phyloP scores from a whole-genome alignment of 768 basidiomycete genomes.

The Clathrus columnatus region DNA sequence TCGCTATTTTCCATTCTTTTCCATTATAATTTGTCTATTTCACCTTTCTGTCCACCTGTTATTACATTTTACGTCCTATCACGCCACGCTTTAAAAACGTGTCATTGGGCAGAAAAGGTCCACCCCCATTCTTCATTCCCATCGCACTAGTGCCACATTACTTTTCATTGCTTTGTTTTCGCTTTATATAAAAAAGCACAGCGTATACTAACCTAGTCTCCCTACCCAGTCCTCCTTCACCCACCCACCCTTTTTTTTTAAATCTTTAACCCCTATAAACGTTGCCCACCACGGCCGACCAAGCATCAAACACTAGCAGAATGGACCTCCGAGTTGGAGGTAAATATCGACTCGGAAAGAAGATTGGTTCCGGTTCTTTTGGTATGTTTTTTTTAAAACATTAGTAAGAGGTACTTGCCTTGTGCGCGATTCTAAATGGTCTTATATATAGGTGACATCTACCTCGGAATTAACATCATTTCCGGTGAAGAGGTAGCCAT shows the following conservation, averaged over 20 bases:
- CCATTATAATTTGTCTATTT: not conserved
- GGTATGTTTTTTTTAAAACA: slow-evolving; percentile 43
- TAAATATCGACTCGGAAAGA: slow-evolving; percentile 97
- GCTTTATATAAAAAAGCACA: not conserved
- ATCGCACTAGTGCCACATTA: not conserved
- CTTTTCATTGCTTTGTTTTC: not conserved
- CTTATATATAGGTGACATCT: slow-evolving; percentile 80
- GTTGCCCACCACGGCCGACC: slow-evolving; percentile 56
- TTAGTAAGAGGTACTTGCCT: not conserved
- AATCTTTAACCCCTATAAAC: slow-evolving; percentile 4
- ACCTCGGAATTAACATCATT: slow-evolving; percentile 99
- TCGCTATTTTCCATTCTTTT: no score
- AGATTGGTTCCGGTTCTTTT: slow-evolving; percentile 98
- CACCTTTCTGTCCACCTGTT: not conserved
- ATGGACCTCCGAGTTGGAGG: slow-evolving; percentile 85
- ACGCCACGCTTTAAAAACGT: not conserved
- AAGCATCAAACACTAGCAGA: slow-evolving; percentile 43
- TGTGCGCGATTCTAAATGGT: not conserved
- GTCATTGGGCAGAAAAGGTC: not conserved
- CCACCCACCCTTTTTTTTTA: no score
- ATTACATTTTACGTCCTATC: not conserved
- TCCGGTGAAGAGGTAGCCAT: slow-evolving; percentile 99
- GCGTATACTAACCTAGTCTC: not conserved
- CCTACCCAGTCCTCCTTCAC: slow-evolving; percentile 4
- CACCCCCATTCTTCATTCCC: not conserved